Conservation (phyloP, 2,329 filamentous ascomycete genomes). For the Ceratocystis diversiconidia region DNA sequence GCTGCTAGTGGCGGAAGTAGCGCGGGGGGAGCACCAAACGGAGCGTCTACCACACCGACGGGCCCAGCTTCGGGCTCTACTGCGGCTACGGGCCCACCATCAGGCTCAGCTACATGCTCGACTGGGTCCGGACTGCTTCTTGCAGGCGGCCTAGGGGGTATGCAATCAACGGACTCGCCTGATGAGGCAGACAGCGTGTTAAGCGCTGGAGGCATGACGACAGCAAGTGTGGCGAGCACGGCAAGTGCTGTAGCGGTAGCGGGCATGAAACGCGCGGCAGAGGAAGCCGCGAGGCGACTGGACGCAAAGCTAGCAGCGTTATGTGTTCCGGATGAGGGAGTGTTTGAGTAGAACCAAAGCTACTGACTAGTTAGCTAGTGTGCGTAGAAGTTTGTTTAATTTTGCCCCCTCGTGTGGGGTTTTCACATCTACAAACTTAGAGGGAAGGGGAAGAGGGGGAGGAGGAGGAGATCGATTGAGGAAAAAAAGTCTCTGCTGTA, state of each 20-base stretch:
- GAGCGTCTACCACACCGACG: background rate
- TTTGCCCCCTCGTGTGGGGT: too few species aligned
- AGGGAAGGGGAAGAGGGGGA: too few species aligned
- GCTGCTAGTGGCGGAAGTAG: background rate
- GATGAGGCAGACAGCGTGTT: constrained; percentile 35
- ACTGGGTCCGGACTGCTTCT: constrained; percentile 21
- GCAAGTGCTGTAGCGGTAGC: constrained; percentile 34
- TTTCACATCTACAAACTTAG: too few species aligned
- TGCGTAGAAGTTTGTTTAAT: too few species aligned
- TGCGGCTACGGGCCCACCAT: background rate
- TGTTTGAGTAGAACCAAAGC: constrained; percentile 23
- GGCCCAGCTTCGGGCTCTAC: constrained; percentile 17
- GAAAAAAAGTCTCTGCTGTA: background rate
- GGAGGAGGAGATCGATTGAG: background rate
- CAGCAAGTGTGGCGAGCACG: constrained; percentile 28
- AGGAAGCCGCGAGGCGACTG: constrained; percentile 44
- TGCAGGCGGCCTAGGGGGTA: constrained; percentile 19
- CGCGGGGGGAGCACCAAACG: background rate
- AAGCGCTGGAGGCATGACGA: constrained; percentile 34
- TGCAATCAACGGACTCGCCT: constrained; percentile 24
- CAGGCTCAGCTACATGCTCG: constrained; percentile 17
- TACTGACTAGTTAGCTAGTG: too few species aligned
- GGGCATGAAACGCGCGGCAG: constrained; percentile 40
- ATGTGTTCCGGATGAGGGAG: constrained; percentile 38
- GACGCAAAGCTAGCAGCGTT: constrained; percentile 45